A percentile compares a stretch with the other conserved stretches of the same genome.
Evolutionary conservation across 1,284 basidiomycete species (phyloP).

Genomic region (Cerrena zonata): DNA sequence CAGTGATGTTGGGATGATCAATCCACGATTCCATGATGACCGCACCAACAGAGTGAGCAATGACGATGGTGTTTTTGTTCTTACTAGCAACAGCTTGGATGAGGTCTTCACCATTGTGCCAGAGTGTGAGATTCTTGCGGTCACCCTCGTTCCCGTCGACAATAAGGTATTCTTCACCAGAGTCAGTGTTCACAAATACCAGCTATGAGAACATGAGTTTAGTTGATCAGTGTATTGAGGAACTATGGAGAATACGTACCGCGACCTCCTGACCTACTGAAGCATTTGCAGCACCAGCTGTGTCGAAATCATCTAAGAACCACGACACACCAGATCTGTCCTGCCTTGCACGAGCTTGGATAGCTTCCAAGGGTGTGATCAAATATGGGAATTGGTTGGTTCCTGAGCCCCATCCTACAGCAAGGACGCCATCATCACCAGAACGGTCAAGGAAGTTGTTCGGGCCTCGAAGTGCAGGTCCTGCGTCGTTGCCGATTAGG

Average conservation of each 20-base stretch:
- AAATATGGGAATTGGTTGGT: slow-evolving; percentile 59
- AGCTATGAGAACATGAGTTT: slow-evolving; percentile 26
- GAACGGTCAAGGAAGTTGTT: slow-evolving; percentile 69
- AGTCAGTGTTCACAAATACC: slow-evolving; percentile 70
- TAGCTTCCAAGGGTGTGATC: slow-evolving; percentile 63
- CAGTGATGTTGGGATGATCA: slow-evolving; percentile 59
- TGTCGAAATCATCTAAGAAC: slow-evolving; percentile 64
- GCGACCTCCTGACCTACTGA: slow-evolving; percentile 55
- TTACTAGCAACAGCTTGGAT: slow-evolving; percentile 28
- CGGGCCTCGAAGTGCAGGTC: slow-evolving; percentile 61
- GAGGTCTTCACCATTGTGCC: slow-evolving; percentile 55
- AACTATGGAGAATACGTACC: slow-evolving; percentile 8
- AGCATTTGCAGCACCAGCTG: slow-evolving; percentile 42
- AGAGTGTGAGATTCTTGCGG: slow-evolving; percentile 68
- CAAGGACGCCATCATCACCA: slow-evolving; percentile 64
- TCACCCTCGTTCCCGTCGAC: slow-evolving; percentile 70
- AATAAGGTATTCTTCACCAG: slow-evolving; percentile 71
- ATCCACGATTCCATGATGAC: slow-evolving; percentile 46
- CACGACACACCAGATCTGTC: slow-evolving; percentile 55
- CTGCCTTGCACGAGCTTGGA: slow-evolving; percentile 55
- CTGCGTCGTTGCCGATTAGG: slow-evolving; percentile 63
- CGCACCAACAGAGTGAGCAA: slow-evolving; percentile 48
- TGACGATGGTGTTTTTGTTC: slow-evolving; percentile 49
- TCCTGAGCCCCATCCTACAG: slow-evolving; percentile 70
- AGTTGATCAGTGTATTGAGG: not conserved